Evolutionary conservation across 345 rosid genomes (phyloP).

Genomic region (Linum tenue): DNA sequence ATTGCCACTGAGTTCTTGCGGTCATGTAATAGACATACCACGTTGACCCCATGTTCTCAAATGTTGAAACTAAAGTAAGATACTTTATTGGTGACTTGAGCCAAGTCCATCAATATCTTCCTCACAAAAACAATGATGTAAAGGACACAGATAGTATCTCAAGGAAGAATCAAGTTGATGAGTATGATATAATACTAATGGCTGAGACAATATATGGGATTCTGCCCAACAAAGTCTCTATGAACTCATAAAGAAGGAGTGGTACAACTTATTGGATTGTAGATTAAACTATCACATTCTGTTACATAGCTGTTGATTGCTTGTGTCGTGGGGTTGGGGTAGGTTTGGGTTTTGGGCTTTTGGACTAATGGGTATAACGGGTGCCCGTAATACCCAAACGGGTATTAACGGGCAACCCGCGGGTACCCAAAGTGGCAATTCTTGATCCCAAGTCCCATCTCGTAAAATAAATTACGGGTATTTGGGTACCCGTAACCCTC

Average conservation of each 20-base stretch:
- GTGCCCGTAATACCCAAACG: too few species aligned
- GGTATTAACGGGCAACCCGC: too few species aligned
- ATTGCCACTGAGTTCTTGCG: too few species aligned
- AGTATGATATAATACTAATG: neutral
- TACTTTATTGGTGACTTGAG: conserved; percentile 91
- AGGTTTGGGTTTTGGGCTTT: too few species aligned
- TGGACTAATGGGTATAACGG: too few species aligned
- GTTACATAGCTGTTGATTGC: neutral
- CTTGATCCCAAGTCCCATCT: too few species aligned
- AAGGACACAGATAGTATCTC: neutral
- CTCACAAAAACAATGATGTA: conserved; percentile 16
- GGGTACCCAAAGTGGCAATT: too few species aligned
- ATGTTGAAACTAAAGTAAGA: conserved; percentile 18
- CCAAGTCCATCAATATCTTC: conserved; percentile 32
- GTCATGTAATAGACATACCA: too few species aligned
- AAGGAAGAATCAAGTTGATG: neutral
- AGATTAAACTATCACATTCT: neutral
- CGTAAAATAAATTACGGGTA: too few species aligned
- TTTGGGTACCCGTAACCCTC: too few species aligned
- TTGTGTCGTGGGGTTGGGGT: too few species aligned
- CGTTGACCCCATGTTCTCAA: too few species aligned
- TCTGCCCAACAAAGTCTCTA: conserved; percentile 4
- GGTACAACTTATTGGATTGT: neutral
- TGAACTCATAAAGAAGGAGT: conserved; percentile 1
- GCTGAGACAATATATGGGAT: neutral